Evolutionary conservation across 768 basidiomycete species (phyloP).

Genomic region (Suillus fuscotomentosus): DNA sequence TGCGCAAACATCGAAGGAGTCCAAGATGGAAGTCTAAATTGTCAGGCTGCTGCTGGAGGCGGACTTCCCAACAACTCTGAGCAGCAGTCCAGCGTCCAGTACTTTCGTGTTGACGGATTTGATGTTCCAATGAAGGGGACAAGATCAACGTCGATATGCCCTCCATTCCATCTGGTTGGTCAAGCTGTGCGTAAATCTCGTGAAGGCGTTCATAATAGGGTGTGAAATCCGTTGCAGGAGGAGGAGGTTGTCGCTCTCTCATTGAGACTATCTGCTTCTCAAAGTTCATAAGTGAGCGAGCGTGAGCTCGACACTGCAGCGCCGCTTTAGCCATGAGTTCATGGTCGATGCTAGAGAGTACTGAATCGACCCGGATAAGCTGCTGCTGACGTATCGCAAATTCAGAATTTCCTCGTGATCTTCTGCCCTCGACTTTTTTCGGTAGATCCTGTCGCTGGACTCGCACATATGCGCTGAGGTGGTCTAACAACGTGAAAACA

Average conservation of each 20-base stretch:
- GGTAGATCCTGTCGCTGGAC: slow-evolving; percentile 63
- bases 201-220: slow-evolving; percentile 84
- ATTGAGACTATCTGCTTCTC: slow-evolving; percentile 76
- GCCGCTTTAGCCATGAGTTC: slow-evolving; percentile 92
- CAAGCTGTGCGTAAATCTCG: slow-evolving; percentile 92
- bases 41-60: slow-evolving; percentile 86
- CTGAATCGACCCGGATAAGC: slow-evolving; percentile 71
- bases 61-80: slow-evolving; percentile 98
- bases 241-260: slow-evolving; percentile 35
- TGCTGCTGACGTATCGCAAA: slow-evolving; percentile 51
- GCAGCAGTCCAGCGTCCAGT: slow-evolving; percentile 97
- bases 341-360: slow-evolving; percentile 80
- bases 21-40: slow-evolving; percentile 89
- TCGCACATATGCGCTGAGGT: slow-evolving; percentile 88
- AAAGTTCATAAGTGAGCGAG: slow-evolving; percentile 92
- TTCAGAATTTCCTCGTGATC: slow-evolving; percentile 39
- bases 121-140: slow-evolving; percentile 88
- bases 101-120: slow-evolving; percentile 96
- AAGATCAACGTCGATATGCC: slow-evolving; percentile 88
- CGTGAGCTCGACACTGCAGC: slow-evolving; percentile 91
- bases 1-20: slow-evolving; percentile 84
- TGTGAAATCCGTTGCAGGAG: slow-evolving; percentile 43
- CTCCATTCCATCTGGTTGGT: slow-evolving; percentile 99
- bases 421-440: slow-evolving; percentile 48
- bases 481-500: slow-evolving; percentile 92